These are phyloP conservation scores for Tillandsia leiboldiana DNA, from an alignment of 176 grass and related monocot species.

Conservation along the genomic window DNA sequence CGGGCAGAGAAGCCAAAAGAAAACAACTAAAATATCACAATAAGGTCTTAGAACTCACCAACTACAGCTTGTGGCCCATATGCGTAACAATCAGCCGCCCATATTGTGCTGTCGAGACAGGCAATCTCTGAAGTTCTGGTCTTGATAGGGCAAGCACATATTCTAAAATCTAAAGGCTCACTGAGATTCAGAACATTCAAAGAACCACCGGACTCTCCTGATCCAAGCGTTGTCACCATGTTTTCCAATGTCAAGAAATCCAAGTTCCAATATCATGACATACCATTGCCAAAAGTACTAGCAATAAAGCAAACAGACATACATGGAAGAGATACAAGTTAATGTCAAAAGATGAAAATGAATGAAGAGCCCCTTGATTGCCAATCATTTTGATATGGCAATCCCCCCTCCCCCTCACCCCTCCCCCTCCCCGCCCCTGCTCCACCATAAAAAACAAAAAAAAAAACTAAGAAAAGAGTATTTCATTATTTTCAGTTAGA, in stretches of 20 bases:
- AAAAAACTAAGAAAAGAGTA: neutral
- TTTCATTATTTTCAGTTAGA: too few relatives aligned
- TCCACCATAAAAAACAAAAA: neutral
- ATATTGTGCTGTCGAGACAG: slow-evolving; percentile 44
- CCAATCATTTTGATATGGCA: too few relatives aligned
- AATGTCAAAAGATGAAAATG: too few relatives aligned
- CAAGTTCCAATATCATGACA: slow-evolving; percentile 9
- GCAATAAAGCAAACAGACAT: neutral
- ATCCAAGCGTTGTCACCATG: slow-evolving; percentile 62
- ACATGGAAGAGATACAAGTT: neutral
- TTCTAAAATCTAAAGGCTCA: slow-evolving; percentile 20
- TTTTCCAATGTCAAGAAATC: slow-evolving; percentile 47
- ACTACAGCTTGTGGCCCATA: slow-evolving; percentile 39
- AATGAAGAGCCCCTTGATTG: too few relatives aligned
- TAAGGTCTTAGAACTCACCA: slow-evolving; percentile 36
- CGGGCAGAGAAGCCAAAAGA: neutral
- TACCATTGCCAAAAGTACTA: neutral
- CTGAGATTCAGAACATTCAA: slow-evolving; percentile 47
- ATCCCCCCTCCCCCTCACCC: too few relatives aligned
- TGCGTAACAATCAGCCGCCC: slow-evolving; percentile 49
- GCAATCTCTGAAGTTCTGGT: slow-evolving; percentile 21
- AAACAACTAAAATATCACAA: neutral
- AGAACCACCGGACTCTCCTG: slow-evolving; percentile 38
- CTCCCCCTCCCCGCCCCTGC: too few relatives aligned
- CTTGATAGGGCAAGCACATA: neutral